Base-by-base conservation (phyloP, 305 asterid genomes). In the Fraxinus ornus region DNA sequence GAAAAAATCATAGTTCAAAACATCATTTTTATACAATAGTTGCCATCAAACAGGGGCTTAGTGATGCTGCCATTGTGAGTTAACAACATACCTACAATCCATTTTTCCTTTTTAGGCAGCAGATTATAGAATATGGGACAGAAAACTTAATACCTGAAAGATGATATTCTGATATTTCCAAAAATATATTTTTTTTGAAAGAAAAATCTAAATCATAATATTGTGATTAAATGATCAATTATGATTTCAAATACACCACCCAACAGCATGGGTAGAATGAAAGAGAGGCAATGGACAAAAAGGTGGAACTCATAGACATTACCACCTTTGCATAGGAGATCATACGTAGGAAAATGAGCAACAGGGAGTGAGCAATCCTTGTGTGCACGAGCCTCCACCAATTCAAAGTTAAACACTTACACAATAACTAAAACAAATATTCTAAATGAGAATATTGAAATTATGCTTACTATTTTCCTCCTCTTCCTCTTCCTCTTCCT, bases 401-500 rank as follows among this genome's bases (percentile, higher is more conserved):
- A 39, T 49, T 68, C 22, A 49, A 72, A 47, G 30, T 44, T 73
- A n/a, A 66, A 68, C 17, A 28, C 39, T 28, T 30, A 30, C 9
- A 36, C 26, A 44, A 57, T 72, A 60, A 62, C 35, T 73, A 66
- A 30, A 66, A 79, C 17, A 83, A 76, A 76, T 55, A 62, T 62
- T 78, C 80, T 9, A 41, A 39, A 70, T 78, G 68, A 32, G 1
- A 78, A 35, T 70, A 22, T 44, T 41, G n/a, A 32, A 75, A 52
- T 4, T 22, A 70, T 39, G 71, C 95, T 85, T 85, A 92, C 99
- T 78, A 10, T 79, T 82, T 47, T 91, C 97, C 76, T 84, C 91
- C 12, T 89, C 94, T 81, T 94, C 99, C 26, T 24, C 30, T 26
- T 26, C 30, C 15, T 89, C 94, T 81, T 94, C 99, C 74, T 95